Evolutionary conservation across 2,329 filamentous ascomycete genomes (phyloP).

Genomic region (Botrytis fragariae): DNA sequence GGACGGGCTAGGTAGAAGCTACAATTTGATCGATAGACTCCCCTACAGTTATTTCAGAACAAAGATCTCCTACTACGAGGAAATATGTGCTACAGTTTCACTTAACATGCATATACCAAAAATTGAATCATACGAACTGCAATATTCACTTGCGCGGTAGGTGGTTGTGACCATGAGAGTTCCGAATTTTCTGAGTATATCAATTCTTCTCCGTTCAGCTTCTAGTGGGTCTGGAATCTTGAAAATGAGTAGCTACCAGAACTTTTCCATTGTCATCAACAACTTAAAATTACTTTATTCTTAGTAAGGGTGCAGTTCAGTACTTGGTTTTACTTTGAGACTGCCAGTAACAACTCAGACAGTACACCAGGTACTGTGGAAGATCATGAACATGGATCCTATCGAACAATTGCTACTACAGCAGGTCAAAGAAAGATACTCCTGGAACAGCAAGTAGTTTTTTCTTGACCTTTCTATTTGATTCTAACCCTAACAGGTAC

Average conservation of each 20-base stretch:
- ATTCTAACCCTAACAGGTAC: background rate
- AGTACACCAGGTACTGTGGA: too few species aligned
- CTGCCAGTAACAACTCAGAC: background rate
- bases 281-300: too few species aligned
- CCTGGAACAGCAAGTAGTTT: background rate
- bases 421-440: slow-evolving; percentile 1
- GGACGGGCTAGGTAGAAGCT: background rate
- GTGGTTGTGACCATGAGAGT: background rate
- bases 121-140: background rate
- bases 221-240: background rate
- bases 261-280: background rate
- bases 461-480: background rate
- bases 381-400: background rate
- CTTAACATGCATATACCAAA: background rate
- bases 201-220: background rate
- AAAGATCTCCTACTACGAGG: background rate
- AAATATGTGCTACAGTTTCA: background rate
- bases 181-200: background rate
- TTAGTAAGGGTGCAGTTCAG: too few species aligned
- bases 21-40: background rate
- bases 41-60: background rate
- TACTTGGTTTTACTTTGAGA: background rate
- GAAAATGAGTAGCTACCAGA: background rate
- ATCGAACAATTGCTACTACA: background rate
- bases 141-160: background rate